A percentile compares a stretch with the other conserved stretches of the same genome.
These are phyloP conservation scores for Primulina eburnea DNA, from an alignment of 257 asterid species.

Conservation along the genomic window DNA sequence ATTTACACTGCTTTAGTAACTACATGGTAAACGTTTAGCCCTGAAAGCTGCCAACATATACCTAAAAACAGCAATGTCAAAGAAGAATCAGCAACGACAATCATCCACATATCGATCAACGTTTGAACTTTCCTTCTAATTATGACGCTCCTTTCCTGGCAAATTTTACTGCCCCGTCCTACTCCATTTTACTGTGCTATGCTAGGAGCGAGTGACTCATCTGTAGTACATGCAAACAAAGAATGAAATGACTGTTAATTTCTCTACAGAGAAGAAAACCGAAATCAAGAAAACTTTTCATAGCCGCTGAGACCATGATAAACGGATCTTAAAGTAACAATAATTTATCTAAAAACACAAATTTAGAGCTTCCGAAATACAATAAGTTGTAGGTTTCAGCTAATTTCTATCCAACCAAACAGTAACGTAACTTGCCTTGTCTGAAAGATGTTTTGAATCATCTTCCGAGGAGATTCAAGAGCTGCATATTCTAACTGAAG, in stretches of 20 bases:
- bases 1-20: no score
- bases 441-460: conserved; percentile 89
- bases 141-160: no score
- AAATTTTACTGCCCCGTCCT: not conserved
- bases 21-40: no score
- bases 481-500: conserved; percentile 67
- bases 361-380: no score
- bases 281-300: not conserved
- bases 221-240: conserved; percentile 2
- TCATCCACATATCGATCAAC: not conserved
- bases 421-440: conserved; percentile 37
- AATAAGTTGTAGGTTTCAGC: no score
- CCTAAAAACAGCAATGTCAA: no score
- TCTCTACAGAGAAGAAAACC: not conserved
- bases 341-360: no score
- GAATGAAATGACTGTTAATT: not conserved
- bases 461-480: conserved; percentile 59
- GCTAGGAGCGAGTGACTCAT: not conserved
- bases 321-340: no score
- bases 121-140: not conserved
- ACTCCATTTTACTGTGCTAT: not conserved
- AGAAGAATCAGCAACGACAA: no score
- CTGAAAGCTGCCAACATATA: no score
- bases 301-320: not conserved
- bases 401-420: not conserved